Conservation (phyloP, 192 early-diverging fungal species). For the Entophlyctis luteolus region DNA sequence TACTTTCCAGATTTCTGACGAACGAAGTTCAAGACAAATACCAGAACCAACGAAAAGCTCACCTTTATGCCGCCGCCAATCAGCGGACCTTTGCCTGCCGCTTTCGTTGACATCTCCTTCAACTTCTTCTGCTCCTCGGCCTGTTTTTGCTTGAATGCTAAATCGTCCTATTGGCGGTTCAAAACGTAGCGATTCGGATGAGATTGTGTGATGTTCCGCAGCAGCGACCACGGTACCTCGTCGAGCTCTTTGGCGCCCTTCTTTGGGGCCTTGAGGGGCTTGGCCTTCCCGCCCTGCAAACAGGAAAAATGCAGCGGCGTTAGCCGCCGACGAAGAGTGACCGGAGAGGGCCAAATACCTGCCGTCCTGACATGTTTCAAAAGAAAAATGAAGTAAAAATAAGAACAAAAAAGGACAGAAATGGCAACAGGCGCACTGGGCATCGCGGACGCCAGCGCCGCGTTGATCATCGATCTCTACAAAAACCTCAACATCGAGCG, state of each 20-base stretch:
- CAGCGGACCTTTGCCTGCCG: slow-evolving; percentile 5
- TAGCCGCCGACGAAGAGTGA: too few relatives aligned
- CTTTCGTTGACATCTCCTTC: slow-evolving; percentile 43
- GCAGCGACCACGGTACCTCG: slow-evolving; percentile 50
- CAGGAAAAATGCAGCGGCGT: not conserved
- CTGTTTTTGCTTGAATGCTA: slow-evolving; percentile 75
- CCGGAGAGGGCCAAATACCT: not conserved
- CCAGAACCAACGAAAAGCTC: not conserved
- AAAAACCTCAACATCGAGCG: slow-evolving; percentile 21
- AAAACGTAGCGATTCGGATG: too few relatives aligned
- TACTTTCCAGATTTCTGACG: slow-evolving; percentile 18
- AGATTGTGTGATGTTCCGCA: too few relatives aligned
- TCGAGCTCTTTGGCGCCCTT: slow-evolving; percentile 61
- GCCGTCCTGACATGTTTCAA: not conserved
- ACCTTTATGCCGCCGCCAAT: slow-evolving; percentile 23
- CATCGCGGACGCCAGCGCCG: slow-evolving; percentile 18
- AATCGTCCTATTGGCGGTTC: slow-evolving; percentile 63
- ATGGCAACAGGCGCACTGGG: slow-evolving; percentile 17
- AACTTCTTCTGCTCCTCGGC: slow-evolving; percentile 73
- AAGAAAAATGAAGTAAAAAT: not conserved
- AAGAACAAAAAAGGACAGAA: not conserved
- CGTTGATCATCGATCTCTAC: slow-evolving; percentile 25
- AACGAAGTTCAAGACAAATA: not conserved
- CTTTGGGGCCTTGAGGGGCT: slow-evolving; percentile 84
- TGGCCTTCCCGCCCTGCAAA: slow-evolving; percentile 24